These are phyloP conservation scores for Cladorrhinum sp. DNA, from an alignment of 2,329 filamentous ascomycete genomes.

Conservation along the genomic window DNA sequence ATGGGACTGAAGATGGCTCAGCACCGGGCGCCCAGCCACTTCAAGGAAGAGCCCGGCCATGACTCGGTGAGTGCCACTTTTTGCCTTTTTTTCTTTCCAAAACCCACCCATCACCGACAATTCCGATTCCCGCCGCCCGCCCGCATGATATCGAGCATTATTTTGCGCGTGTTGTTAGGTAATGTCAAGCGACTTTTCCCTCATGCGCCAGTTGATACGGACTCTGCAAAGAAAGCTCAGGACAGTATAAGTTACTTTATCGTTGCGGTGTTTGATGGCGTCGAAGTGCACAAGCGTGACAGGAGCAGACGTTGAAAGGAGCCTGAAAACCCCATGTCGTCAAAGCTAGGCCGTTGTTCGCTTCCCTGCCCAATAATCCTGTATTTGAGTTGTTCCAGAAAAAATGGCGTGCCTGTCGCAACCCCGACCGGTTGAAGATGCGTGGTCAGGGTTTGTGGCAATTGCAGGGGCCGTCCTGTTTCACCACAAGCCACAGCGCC, in stretches of 20 bases:
- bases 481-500: constrained; percentile 46
- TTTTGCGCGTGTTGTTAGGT: constrained; percentile 5
- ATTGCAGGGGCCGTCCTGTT: constrained; percentile 51
- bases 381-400: constrained; percentile 41
- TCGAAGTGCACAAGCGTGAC: constrained; percentile 12
- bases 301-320: neutral
- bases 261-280: constrained; percentile 8
- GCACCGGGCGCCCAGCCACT: constrained; percentile 41
- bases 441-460: constrained; percentile 36
- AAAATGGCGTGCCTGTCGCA: constrained; percentile 42
- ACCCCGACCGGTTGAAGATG: constrained; percentile 44
- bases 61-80: constrained; percentile 41
- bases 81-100: constrained; percentile 15
- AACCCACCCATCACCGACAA: constrained; percentile 17
- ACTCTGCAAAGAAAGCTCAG: neutral
- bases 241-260: neutral
- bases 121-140: constrained; percentile 18
- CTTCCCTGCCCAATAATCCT: constrained; percentile 17
- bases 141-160: neutral
- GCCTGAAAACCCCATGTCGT: constrained; percentile 8
- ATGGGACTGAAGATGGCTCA: constrained; percentile 48
- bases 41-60: constrained; percentile 41
- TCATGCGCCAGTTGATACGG: constrained; percentile 10
- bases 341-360: constrained; percentile 6
- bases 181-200: constrained; percentile 9